Evolutionary conservation across 2,329 filamentous ascomycete genomes (phyloP).

Genomic region (Amphichorda felina): DNA sequence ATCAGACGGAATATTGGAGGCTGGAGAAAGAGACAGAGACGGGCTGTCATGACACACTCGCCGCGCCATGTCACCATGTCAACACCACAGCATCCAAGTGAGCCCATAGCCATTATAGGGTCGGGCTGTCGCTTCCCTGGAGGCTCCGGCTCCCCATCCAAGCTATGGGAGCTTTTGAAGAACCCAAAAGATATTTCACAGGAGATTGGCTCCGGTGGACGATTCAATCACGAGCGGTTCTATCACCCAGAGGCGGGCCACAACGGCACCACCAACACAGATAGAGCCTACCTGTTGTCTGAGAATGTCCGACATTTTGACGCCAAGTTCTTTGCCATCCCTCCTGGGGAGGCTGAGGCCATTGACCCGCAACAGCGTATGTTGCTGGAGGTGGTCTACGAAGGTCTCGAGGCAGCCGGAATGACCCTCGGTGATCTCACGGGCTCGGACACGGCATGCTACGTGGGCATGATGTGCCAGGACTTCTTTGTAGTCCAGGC

Average conservation of each 20-base stretch:
- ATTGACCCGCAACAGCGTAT: slow-evolving; percentile 17
- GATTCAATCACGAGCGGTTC: slow-evolving; percentile 6
- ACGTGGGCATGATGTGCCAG: no score
- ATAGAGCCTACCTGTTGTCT: slow-evolving; percentile 12
- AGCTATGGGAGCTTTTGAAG: slow-evolving; percentile 11
- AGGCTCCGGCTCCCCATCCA: slow-evolving; percentile 7
- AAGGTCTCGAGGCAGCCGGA: slow-evolving; percentile 17
- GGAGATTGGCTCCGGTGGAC: slow-evolving; percentile 5
- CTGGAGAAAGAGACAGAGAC: no score
- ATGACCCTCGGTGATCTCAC: slow-evolving; percentile 13
- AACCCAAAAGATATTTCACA: slow-evolving; percentile 5
- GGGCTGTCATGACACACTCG: no score
- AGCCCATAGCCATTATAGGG: slow-evolving; percentile 11
- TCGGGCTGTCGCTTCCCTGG: slow-evolving; percentile 10
- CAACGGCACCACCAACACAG: neutral
- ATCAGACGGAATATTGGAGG: no score
- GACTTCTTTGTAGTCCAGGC: no score
- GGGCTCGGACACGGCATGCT: neutral
- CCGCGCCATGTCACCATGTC: no score
- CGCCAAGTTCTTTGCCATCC: slow-evolving; percentile 10
- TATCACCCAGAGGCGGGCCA: slow-evolving; percentile 6
- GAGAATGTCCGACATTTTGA: slow-evolving; percentile 10
- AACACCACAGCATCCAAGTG: no score
- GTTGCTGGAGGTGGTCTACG: slow-evolving; percentile 17
- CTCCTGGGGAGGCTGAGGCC: slow-evolving; percentile 9